Conservation (phyloP, 805 yeast species). For the Wickerhamomyces bisporus region DNA sequence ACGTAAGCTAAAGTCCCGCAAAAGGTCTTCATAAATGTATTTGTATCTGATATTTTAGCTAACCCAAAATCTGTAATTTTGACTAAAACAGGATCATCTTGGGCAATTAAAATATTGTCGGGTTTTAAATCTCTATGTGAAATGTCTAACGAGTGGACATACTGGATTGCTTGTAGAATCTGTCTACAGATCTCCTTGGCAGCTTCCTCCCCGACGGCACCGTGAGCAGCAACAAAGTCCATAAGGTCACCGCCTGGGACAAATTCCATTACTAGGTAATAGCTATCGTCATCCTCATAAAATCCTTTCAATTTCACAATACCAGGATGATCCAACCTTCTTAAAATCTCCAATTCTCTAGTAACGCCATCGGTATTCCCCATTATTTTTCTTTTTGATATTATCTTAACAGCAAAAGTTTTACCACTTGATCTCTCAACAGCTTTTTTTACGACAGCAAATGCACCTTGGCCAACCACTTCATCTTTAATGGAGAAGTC, state of each 20-base stretch:
- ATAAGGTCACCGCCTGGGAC: conserved; percentile 96
- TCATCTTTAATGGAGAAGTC: conserved; percentile 78
- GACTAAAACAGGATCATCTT: conserved; percentile 85
- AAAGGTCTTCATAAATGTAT: conserved; percentile 88
- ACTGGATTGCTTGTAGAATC: conserved; percentile 74
- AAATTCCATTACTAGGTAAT: conserved; percentile 90
- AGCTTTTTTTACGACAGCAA: conserved; percentile 91
- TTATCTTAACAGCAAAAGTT: conserved; percentile 87
- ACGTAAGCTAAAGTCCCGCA: conserved; percentile 97
- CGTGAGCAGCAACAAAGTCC: conserved; percentile 94
- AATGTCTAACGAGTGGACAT: conserved; percentile 85
- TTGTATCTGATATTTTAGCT: conserved; percentile 82
- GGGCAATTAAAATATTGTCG: conserved; percentile 86
- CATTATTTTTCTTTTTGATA: conserved; percentile 73
- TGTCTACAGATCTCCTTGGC: conserved; percentile 84
- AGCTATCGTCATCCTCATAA: conserved; percentile 75
- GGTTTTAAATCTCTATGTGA: conserved; percentile 97
- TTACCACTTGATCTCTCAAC: conserved; percentile 81
- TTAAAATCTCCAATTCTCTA: conserved; percentile 77
- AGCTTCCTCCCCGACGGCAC: conserved; percentile 87
- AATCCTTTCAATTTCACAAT: conserved; percentile 80
- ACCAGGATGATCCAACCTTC: conserved; percentile 75
- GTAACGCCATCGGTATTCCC: conserved; percentile 79
- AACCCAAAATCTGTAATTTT: conserved; percentile 95
- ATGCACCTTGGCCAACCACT: conserved; percentile 96